Base-by-base conservation (phyloP, 2,329 filamentous ascomycete species). In the Fusarium concolor region DNA sequence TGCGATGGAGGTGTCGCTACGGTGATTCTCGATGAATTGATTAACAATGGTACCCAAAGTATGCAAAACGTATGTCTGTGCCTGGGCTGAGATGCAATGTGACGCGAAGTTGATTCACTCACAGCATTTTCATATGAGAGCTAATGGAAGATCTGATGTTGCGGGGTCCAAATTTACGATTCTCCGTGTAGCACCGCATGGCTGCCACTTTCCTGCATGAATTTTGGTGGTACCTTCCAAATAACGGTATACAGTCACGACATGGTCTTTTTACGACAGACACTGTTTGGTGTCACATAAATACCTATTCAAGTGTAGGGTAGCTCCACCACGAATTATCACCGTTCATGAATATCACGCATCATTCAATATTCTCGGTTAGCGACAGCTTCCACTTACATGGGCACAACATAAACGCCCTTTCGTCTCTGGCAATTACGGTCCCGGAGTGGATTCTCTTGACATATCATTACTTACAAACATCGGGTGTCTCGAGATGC, bases 51-150 rank as follows among this genome's bases (percentile, higher is more conserved):
- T 45, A 58, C 62, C 45, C 47, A 35, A 26, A 38, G 37, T 24
- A 55, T 65, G 65, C 33, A 67, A 54, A 45, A 47, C 20, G 45
- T 52, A 43, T 52, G 45, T 47, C 47, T 56, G 65, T 62, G 54
- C 65, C 55, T 65, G 55, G 60, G 44, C 55, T 68, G 56, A 65
- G 42, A 54, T 68, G 60, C 55, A 61, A 26, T 68, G 65, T 53
- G 41, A 68, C 65, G 24, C 51, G 42, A 54, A 41, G 10, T 56
- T 44, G 33, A 38, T 55, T 55, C 43, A 35, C 51, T 52, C 50
- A 39, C 31, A 44, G 31, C 43, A 50, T 46, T 50, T 33, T 37
- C 50, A 51, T 50, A 18, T 15, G n/a, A 38, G 28, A 33, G 46
- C 47, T 28, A 47, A 41, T 62, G 60, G 42, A 43, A 68, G 46